Conservation (phyloP, 306 rosid genomes). For the Boehmeria nivea region DNA sequence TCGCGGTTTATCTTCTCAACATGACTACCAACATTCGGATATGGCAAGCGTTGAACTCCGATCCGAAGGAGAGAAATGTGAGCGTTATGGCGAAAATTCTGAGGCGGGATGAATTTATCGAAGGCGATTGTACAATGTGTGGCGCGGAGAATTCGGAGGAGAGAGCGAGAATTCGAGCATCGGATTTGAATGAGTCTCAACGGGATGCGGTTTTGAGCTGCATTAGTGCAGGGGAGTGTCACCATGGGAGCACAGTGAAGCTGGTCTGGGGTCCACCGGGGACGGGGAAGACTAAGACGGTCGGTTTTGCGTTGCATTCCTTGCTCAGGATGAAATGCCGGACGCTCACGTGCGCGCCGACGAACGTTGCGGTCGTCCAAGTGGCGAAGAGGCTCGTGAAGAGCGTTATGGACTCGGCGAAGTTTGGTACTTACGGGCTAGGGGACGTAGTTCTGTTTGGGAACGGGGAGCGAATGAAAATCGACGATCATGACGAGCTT, state of each 20-base stretch:
- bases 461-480: constrained; percentile 23
- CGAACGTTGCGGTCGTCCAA: constrained; percentile 43
- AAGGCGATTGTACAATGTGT: too few species aligned
- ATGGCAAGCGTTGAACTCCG: constrained; percentile 21
- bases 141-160: background rate
- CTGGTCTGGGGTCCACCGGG: constrained; percentile 74
- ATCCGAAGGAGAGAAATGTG: constrained; percentile 1
- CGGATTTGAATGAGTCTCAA: constrained; percentile 47
- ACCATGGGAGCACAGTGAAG: constrained; percentile 22
- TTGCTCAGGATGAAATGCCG: constrained; percentile 29
- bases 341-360: constrained; percentile 61
- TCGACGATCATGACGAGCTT: constrained; percentile 15
- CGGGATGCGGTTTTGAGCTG: constrained; percentile 32
- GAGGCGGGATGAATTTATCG: too few species aligned
- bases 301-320: constrained; percentile 29
- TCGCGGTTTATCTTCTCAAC: constrained; percentile 19
- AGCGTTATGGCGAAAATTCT: constrained; percentile 30
- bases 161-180: constrained; percentile 4
- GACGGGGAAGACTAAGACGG: constrained; percentile 63
- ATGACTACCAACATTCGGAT: constrained; percentile 26
- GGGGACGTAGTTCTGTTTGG: constrained; percentile 36
- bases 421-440: constrained; percentile 12
- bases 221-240: constrained; percentile 23
- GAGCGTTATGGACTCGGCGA: background rate
- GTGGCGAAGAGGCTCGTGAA: constrained; percentile 33